Evolutionary conservation across 495 filamentous ascomycete species (phyloP).

Genomic region (Aspergillus leporis): DNA sequence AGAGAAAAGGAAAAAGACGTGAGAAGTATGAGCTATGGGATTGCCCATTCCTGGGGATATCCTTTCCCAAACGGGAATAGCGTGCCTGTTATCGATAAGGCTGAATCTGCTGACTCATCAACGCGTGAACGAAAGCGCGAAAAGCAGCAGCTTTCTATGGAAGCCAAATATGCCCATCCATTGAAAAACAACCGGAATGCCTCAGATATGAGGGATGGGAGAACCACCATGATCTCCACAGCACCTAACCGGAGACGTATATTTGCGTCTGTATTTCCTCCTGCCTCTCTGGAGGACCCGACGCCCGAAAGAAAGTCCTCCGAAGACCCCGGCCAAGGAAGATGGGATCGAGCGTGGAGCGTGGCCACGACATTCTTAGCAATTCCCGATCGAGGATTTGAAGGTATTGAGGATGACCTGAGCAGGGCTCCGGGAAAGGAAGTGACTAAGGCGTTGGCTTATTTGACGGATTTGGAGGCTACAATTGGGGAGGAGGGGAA

Average conservation of each 20-base stretch:
- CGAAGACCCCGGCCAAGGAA: constrained; percentile 50
- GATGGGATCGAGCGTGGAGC: constrained; percentile 70
- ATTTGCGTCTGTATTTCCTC: constrained; percentile 54
- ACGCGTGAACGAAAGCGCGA: background rate
- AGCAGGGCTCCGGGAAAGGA: constrained; percentile 34
- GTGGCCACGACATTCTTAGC: constrained; percentile 62
- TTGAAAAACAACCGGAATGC: constrained; percentile 16
- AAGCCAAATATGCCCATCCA: background rate
- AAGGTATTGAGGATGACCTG: constrained; percentile 23
- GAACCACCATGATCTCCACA: constrained; percentile 20
- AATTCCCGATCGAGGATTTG: constrained; percentile 48
- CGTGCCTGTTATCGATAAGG: constrained; percentile 25
- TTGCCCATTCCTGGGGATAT: too few species aligned
- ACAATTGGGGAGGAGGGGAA: constrained; percentile 5
- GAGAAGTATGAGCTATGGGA: too few species aligned
- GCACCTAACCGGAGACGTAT: constrained; percentile 43
- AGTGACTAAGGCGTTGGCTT: constrained; percentile 37
- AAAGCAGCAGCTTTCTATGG: background rate
- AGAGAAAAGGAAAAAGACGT: too few species aligned
- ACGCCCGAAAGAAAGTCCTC: background rate
- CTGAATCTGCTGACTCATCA: constrained; percentile 11
- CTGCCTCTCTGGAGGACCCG: constrained; percentile 37
- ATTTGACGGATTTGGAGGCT: constrained; percentile 35
- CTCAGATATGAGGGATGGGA: constrained; percentile 8
- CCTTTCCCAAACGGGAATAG: background rate